Percentiles rank a stretch among this genome's conserved stretches.
Conservation (phyloP, 2,329 filamentous ascomycete genomes). For the Penicillium sp. region DNA sequence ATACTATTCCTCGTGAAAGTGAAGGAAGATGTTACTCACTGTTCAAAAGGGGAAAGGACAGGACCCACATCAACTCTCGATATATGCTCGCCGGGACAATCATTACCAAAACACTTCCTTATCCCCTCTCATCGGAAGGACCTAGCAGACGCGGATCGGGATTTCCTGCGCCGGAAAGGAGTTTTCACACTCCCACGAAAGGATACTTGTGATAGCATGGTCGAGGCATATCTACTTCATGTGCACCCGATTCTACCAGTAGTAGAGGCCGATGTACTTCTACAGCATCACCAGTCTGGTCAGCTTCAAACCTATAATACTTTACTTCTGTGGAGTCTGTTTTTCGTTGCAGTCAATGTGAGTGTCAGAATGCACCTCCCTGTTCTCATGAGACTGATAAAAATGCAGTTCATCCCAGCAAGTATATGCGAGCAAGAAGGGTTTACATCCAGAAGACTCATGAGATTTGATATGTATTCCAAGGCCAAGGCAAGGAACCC, state of each 20-base stretch:
- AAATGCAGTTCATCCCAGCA: constrained; percentile 29
- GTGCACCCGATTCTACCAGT: constrained; percentile 46
- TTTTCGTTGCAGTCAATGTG: constrained; percentile 43
- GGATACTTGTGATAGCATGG: constrained; percentile 34
- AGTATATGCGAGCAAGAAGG: constrained; percentile 34
- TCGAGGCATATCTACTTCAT: constrained; percentile 43
- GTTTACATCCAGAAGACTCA: constrained; percentile 36
- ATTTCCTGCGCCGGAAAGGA: constrained; percentile 38
- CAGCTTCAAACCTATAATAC: constrained; percentile 37
- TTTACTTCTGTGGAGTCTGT: constrained; percentile 46
- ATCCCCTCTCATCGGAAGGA: constrained; percentile 15
- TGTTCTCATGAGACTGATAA: neutral
- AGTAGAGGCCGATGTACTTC: constrained; percentile 36
- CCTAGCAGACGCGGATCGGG: constrained; percentile 23
- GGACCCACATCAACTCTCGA: constrained; percentile 26
- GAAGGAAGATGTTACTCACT: neutral
- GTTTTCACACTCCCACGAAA: constrained; percentile 38
- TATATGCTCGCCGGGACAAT: constrained; percentile 23
- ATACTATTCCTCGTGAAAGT: neutral
- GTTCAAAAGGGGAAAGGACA: constrained; percentile 25
- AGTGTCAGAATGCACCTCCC: neutral
- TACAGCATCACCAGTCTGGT: constrained; percentile 32
- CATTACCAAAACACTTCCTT: constrained; percentile 25
- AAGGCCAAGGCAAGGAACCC: constrained; percentile 37
- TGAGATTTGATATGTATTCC: constrained; percentile 44